Evolutionary conservation across 2,329 filamentous ascomycete species (phyloP).

Genomic region (Venturia asperata): DNA sequence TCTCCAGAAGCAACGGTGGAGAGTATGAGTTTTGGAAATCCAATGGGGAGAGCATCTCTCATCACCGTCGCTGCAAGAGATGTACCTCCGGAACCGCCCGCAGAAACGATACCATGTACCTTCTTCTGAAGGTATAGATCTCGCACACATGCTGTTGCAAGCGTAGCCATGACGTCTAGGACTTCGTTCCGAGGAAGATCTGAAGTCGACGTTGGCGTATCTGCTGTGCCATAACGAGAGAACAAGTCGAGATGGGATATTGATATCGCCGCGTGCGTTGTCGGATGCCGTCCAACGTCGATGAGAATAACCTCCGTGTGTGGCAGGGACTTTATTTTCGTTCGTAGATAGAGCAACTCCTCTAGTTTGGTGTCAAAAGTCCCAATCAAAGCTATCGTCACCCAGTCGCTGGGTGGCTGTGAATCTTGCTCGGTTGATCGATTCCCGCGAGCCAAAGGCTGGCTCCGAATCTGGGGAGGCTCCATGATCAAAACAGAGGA

Average conservation of each 20-base stretch:
- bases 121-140: constrained; percentile 32
- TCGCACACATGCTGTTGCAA: constrained; percentile 39
- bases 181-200: constrained; percentile 47
- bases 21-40: constrained; percentile 63
- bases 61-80: constrained; percentile 55
- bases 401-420: constrained; percentile 21
- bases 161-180: constrained; percentile 48
- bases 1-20: constrained; percentile 64
- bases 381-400: constrained; percentile 49
- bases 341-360: constrained; percentile 50
- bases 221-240: constrained; percentile 24
- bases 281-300: constrained; percentile 47
- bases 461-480: not conserved
- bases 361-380: constrained; percentile 59
- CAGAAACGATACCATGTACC: constrained; percentile 52
- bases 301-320: constrained; percentile 41
- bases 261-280: constrained; percentile 41
- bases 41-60: constrained; percentile 54
- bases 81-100: constrained; percentile 59
- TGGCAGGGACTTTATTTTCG: constrained; percentile 35
- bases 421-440: not conserved
- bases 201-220: constrained; percentile 26
- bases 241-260: constrained; percentile 42
- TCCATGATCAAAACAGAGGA: not conserved
- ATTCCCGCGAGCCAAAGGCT: not conserved